Evolutionary conservation across 1,139 yeast genomes (phyloP).

Genomic region (Yamadazyma pseudoaaseri): DNA sequence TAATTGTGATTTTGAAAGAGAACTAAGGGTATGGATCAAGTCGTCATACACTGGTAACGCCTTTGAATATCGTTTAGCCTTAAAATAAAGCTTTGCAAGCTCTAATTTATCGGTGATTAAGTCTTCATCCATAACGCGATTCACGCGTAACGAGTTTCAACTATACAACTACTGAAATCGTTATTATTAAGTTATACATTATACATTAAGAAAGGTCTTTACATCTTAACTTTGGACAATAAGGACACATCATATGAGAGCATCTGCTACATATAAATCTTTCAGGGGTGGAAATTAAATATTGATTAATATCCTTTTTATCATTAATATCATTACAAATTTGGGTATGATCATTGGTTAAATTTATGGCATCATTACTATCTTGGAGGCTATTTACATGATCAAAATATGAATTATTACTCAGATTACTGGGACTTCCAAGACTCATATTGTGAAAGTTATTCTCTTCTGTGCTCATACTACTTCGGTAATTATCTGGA

Average conservation of each 20-base stretch:
- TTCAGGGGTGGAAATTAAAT: conserved; percentile 11
- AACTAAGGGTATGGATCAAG: conserved; percentile 12
- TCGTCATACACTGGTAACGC: conserved; percentile 27
- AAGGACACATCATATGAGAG: conserved; percentile 55
- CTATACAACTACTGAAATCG: neutral
- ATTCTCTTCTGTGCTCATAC: conserved; percentile 1
- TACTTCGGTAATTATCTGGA: neutral
- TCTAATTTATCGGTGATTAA: conserved; percentile 28
- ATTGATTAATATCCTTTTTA: conserved; percentile 5
- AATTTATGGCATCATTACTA: neutral
- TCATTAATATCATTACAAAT: neutral
- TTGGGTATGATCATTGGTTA: neutral
- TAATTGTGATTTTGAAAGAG: conserved; percentile 15
- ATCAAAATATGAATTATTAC: neutral
- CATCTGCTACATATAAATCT: conserved; percentile 49
- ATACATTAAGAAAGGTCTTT: conserved; percentile 22
- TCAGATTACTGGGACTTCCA: neutral
- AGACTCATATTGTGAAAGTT: neutral
- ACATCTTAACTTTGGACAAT: conserved; percentile 45
- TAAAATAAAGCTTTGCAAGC: conserved; percentile 35
- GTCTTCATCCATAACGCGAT: conserved; percentile 14
- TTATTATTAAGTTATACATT: neutral
- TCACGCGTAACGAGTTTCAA: neutral
- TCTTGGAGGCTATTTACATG: neutral
- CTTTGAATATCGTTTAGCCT: conserved; percentile 24